Conservation (phyloP, 164 flowering plant genomes). For the Tetrastigma voinierianum region DNA sequence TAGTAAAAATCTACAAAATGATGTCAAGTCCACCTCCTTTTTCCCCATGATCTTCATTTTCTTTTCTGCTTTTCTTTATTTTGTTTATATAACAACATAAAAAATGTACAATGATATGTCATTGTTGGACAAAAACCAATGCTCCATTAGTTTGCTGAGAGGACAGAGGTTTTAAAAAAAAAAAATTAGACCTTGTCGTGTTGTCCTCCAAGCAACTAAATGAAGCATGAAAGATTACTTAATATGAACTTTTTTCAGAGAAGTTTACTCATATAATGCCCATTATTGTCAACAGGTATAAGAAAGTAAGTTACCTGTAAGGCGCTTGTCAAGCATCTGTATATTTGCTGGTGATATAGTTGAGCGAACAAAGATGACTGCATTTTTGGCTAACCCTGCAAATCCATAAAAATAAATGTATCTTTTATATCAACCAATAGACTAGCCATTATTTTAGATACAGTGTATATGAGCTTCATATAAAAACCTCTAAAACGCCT, state of each 20-base stretch:
- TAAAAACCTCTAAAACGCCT: constrained; percentile 48
- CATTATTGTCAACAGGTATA: neutral
- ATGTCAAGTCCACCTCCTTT: too few species aligned
- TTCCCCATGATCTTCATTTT: too few species aligned
- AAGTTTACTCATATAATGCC: neutral
- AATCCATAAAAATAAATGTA: constrained; percentile 6
- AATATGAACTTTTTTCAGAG: neutral
- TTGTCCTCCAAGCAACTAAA: neutral
- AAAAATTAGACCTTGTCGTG: neutral
- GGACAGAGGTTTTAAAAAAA: neutral
- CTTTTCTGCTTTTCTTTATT: too few species aligned
- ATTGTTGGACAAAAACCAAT: neutral
- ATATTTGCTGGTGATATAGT: constrained; percentile 36
- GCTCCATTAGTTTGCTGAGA: neutral
- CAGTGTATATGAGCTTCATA: constrained; percentile 8
- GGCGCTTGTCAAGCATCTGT: constrained; percentile 57
- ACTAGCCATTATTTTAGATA: neutral
- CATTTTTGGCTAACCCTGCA: constrained; percentile 58
- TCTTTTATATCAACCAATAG: neutral
- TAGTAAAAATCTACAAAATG: too few species aligned
- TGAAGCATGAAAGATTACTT: neutral
- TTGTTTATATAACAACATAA: too few species aligned
- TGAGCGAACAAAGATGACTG: constrained; percentile 59
- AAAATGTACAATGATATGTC: neutral
- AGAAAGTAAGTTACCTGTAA: constrained; percentile 45